These are phyloP conservation scores for Panicum virgatum DNA, from an alignment of 202 grass and related monocot genomes.

Conservation along the genomic window DNA sequence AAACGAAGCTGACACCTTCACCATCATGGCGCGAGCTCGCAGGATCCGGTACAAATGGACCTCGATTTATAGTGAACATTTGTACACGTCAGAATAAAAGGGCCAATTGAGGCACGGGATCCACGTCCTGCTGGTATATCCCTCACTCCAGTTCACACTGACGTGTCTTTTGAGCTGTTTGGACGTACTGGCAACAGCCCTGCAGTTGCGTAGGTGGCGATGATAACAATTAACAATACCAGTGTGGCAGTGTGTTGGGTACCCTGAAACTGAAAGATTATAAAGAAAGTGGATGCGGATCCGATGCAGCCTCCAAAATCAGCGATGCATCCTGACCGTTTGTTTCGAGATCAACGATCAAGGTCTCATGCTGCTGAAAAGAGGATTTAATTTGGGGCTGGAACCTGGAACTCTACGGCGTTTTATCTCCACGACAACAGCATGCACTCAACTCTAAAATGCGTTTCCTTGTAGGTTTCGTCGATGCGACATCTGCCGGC, in stretches of 20 bases:
- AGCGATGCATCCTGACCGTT: background rate
- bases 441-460: too few species aligned
- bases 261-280: background rate
- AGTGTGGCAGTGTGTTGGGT: background rate
- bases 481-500: too few species aligned
- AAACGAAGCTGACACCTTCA: background rate
- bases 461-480: too few species aligned
- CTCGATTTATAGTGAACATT: conserved; percentile 14
- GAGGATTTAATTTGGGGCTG: too few species aligned
- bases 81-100: background rate
- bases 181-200: background rate
- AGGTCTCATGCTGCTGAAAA: too few species aligned
- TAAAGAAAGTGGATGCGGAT: background rate
- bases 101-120: background rate
- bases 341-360: background rate
- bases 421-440: too few species aligned
- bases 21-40: background rate
- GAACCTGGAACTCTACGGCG: too few species aligned
- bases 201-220: background rate
- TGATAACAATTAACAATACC: background rate
- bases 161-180: background rate
- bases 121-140: conserved; percentile 23
- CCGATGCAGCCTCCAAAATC: too few species aligned
- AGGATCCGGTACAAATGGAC: background rate
- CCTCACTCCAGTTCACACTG: background rate